A percentile compares a stretch with the other conserved stretches of the same genome.
Conservation (phyloP, 495 filamentous ascomycete species). For the Elaphomyces granulatus region DNA sequence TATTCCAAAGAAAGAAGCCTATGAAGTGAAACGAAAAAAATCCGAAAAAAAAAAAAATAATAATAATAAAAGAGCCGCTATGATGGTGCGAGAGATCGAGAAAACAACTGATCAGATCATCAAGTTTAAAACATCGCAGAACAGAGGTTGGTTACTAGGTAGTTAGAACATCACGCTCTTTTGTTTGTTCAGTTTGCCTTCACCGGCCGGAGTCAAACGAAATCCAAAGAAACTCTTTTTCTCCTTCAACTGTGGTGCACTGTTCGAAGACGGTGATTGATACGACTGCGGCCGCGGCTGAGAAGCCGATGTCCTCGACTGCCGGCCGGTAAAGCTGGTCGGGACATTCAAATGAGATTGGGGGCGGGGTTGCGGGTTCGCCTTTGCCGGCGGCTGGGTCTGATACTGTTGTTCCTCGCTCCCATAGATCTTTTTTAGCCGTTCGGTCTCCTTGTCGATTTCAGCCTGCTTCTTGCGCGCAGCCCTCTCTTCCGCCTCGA, state of each 20-base stretch:
- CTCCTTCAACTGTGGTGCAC: slow-evolving; percentile 15
- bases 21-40: too few species aligned
- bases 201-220: slow-evolving; percentile 16
- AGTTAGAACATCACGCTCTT: slow-evolving; percentile 39
- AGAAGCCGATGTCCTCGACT: background rate
- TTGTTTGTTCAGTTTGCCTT: slow-evolving; percentile 33
- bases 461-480: slow-evolving; percentile 51
- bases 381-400: slow-evolving; percentile 4
- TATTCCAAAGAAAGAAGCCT: too few species aligned
- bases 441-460: slow-evolving; percentile 72
- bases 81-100: too few species aligned
- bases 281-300: slow-evolving; percentile 8
- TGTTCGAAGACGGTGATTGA: slow-evolving; percentile 2
- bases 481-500: slow-evolving; percentile 64
- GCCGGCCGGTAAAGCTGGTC: background rate
- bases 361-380: background rate
- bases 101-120: too few species aligned
- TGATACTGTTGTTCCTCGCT: slow-evolving; percentile 30
- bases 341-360: background rate
- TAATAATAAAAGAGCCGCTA: too few species aligned
- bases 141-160: too few species aligned
- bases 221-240: slow-evolving; percentile 40
- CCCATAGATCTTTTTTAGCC: slow-evolving; percentile 61
- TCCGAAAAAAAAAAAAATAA: too few species aligned
- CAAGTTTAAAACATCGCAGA: too few species aligned